These are phyloP conservation scores for Rhodotorula sp. DNA, from an alignment of 1,284 basidiomycete genomes.

Conservation along the genomic window DNA sequence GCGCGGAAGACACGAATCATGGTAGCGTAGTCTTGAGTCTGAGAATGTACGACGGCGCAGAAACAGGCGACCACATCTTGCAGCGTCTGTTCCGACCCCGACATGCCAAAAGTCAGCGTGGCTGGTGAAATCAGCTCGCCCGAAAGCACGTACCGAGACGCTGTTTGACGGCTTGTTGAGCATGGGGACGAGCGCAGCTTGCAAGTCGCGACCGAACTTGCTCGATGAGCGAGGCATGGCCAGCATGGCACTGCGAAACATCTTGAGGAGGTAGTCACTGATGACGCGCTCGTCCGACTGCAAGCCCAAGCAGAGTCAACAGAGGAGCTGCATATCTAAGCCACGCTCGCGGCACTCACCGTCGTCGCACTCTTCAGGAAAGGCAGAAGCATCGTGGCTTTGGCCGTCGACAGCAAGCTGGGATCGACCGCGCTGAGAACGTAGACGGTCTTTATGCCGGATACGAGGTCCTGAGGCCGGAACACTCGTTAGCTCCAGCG, in stretches of 20 bases:
- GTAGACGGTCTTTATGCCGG: constrained; percentile 78
- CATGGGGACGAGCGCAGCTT: constrained; percentile 76
- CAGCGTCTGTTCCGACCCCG: constrained; percentile 58
- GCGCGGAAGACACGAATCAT: constrained; percentile 68
- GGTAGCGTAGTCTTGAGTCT: constrained; percentile 79
- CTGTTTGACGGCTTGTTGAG: constrained; percentile 72
- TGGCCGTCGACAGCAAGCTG: constrained; percentile 70
- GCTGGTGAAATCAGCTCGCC: neutral
- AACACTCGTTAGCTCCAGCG: neutral
- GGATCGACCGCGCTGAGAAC: constrained; percentile 77
- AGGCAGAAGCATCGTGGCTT: constrained; percentile 76
- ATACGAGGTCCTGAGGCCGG: constrained; percentile 63
- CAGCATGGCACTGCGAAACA: constrained; percentile 80
- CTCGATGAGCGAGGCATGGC: constrained; percentile 80
- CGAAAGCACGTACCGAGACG: constrained; percentile 49
- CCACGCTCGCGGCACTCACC: constrained; percentile 53
- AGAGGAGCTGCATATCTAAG: neutral
- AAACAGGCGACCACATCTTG: constrained; percentile 90
- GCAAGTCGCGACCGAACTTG: constrained; percentile 75
- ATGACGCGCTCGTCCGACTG: constrained; percentile 78
- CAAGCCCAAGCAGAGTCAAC: constrained; percentile 17
- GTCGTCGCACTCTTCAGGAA: constrained; percentile 78
- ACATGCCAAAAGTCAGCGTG: neutral
- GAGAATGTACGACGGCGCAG: constrained; percentile 74
- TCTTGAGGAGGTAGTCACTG: constrained; percentile 78